phyloP scores from a whole-genome alignment of 495 filamentous ascomycete species.

The Penicillium subrubescens region DNA sequence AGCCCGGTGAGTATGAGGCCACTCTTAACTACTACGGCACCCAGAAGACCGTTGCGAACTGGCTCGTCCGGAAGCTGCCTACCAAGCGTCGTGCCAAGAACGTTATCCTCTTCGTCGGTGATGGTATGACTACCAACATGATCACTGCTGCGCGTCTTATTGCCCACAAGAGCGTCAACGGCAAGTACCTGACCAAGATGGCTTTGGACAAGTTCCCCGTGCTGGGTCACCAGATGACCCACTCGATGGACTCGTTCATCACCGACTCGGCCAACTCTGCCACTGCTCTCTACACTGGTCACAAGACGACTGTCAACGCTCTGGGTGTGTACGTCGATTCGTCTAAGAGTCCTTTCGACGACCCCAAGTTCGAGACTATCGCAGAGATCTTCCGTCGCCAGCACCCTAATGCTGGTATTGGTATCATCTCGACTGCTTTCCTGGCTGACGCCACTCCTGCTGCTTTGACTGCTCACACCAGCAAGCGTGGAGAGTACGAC shows the following conservation, averaged over 20 bases:
- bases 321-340: constrained; percentile 74
- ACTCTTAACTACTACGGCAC: constrained; percentile 68
- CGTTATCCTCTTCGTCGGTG: constrained; percentile 75
- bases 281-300: constrained; percentile 71
- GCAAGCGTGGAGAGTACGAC: constrained; percentile 61
- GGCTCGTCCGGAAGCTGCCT: constrained; percentile 68
- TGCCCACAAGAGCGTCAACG: constrained; percentile 73
- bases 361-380: constrained; percentile 79
- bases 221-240: constrained; percentile 69
- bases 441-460: constrained; percentile 75
- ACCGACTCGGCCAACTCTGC: constrained; percentile 78
- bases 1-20: constrained; percentile 71
- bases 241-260: constrained; percentile 75
- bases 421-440: constrained; percentile 67
- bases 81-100: constrained; percentile 72
- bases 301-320: constrained; percentile 74
- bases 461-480: constrained; percentile 66
- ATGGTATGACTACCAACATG: constrained; percentile 84
- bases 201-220: constrained; percentile 72
- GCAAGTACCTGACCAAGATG: constrained; percentile 68
- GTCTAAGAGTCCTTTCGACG: constrained; percentile 63
- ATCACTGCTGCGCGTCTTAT: constrained; percentile 71
- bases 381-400: constrained; percentile 68
- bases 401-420: constrained; percentile 52
- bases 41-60: constrained; percentile 64